phyloP scores from a whole-genome alignment of 1,284 basidiomycete species.

The Ustilago loliicola region DNA sequence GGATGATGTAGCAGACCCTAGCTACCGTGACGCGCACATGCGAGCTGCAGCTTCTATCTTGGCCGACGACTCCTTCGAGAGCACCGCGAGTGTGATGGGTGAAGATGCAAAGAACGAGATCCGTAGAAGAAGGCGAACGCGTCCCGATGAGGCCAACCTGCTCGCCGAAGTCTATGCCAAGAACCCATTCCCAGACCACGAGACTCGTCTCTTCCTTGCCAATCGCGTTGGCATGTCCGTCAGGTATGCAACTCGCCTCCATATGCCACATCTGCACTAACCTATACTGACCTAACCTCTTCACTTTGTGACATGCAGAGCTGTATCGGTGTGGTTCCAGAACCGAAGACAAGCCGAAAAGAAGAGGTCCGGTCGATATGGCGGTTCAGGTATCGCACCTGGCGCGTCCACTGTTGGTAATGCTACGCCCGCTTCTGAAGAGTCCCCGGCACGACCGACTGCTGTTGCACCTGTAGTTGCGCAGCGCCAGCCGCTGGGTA shows the following conservation, averaged over 20 bases:
- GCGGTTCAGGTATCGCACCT: constrained; percentile 41
- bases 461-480: not conserved
- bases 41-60: constrained; percentile 31
- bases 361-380: constrained; percentile 65
- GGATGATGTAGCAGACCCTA: constrained; percentile 17
- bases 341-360: constrained; percentile 68
- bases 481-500: constrained; percentile 42
- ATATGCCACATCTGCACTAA: not conserved
- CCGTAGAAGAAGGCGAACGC: constrained; percentile 57
- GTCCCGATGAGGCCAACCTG: constrained; percentile 61
- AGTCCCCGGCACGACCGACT: constrained; percentile 2
- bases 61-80: constrained; percentile 48
- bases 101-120: constrained; percentile 46
- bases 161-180: constrained; percentile 60
- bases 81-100: constrained; percentile 34
- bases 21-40: constrained; percentile 10
- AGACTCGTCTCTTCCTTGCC: constrained; percentile 61
- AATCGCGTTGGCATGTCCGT: constrained; percentile 60
- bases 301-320: constrained; percentile 18
- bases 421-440: constrained; percentile 12
- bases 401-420: not conserved
- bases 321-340: constrained; percentile 69
- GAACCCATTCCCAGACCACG: constrained; percentile 65
- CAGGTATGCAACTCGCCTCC: constrained; percentile 41
- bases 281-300: constrained; percentile 12